These are phyloP conservation scores for Panicum miliaceum DNA, from an alignment of 176 grass and related monocot species.

Conservation along the genomic window DNA sequence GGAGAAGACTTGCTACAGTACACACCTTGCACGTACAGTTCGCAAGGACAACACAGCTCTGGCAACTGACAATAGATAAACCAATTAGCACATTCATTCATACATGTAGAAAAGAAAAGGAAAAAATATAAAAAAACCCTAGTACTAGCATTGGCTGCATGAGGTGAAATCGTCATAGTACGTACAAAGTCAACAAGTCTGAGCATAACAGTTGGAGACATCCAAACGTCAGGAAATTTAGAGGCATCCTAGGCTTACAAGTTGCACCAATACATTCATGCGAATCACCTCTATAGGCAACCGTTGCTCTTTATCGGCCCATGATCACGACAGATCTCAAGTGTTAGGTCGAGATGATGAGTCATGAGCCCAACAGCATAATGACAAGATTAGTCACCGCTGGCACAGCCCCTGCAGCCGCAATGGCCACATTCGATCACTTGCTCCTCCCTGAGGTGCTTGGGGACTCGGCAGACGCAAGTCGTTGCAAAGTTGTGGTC, in stretches of 20 bases:
- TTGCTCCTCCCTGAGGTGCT: constrained; percentile 80
- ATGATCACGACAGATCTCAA: not conserved
- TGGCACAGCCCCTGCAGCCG: constrained; percentile 70
- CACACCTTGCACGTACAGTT: too few species aligned
- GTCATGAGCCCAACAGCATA: not conserved
- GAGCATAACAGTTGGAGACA: not conserved
- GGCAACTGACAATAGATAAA: not conserved
- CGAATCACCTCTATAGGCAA: not conserved
- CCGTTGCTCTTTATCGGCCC: not conserved
- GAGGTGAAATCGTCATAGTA: not conserved
- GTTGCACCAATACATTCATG: not conserved
- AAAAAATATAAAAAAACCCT: not conserved
- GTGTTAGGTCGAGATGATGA: constrained; percentile 12
- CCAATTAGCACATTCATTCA: not conserved
- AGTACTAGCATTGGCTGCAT: not conserved
- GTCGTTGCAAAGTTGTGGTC: constrained; percentile 85
- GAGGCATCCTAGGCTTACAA: not conserved
- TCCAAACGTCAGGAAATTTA: not conserved
- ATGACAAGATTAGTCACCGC: constrained; percentile 62
- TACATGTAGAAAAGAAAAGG: not conserved
- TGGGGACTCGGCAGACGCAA: constrained; percentile 79
- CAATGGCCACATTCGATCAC: constrained; percentile 87
- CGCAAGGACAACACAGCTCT: too few species aligned
- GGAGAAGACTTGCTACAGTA: not conserved
- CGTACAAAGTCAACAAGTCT: not conserved